A percentile compares a stretch with the other conserved stretches of the same genome.
phyloP scores from a whole-genome alignment of 805 yeast species.

The Candida silvatica region DNA sequence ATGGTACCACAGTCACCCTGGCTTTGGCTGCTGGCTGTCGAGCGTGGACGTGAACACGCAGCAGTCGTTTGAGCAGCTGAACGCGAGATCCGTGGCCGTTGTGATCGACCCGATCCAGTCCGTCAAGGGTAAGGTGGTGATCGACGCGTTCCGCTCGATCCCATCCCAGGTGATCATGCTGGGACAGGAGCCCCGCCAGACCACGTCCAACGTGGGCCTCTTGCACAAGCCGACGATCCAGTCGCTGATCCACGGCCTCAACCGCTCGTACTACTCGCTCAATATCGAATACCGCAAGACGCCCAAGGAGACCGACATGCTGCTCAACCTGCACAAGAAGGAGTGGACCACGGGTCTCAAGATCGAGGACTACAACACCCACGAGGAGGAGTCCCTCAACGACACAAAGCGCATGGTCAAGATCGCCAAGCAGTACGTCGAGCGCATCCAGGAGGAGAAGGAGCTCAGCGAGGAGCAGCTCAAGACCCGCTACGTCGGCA shows the following conservation, averaged over 20 bases:
- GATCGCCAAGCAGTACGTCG: conserved; percentile 83
- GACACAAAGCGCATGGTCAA: conserved; percentile 75
- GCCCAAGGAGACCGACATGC: conserved; percentile 85
- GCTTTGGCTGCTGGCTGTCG: conserved; percentile 99
- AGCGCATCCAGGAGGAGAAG: conserved; percentile 87
- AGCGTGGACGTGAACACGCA: conserved; percentile 97
- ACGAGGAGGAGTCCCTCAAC: conserved; percentile 67
- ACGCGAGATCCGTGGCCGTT: conserved; percentile 94
- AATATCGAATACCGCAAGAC: conserved; percentile 94
- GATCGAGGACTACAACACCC: conserved; percentile 65
- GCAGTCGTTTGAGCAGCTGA: conserved; percentile 93
- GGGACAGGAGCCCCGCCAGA: conserved; percentile 97
- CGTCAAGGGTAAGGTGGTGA: conserved; percentile 97
- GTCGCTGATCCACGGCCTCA: conserved; percentile 93
- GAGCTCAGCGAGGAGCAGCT: conserved; percentile 82
- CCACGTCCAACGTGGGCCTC: conserved; percentile 92
- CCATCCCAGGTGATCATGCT: conserved; percentile 82
- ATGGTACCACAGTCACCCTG: conserved; percentile 99
- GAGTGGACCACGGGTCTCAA: conserved; percentile 93
- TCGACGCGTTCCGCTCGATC: conserved; percentile 95
- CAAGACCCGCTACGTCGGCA: conserved; percentile 94
- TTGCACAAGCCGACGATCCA: conserved; percentile 94
- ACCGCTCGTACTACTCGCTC: conserved; percentile 92
- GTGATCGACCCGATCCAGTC: conserved; percentile 98
- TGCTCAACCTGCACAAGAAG: conserved; percentile 86